Conservation (phyloP, 2,329 filamentous ascomycete species). For the Monosporascus sp. region DNA sequence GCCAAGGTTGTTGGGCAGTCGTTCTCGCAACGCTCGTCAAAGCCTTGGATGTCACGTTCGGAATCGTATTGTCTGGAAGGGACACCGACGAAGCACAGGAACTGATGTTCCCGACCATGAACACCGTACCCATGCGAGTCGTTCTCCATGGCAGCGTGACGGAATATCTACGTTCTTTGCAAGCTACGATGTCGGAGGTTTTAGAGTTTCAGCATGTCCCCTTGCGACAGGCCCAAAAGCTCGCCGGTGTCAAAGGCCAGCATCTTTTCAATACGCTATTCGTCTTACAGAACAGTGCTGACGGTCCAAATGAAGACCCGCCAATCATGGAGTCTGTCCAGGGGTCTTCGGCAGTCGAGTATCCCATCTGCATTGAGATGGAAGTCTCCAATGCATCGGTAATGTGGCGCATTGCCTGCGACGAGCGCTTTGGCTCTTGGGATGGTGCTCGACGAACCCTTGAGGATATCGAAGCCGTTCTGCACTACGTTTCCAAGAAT, state of each 20-base stretch:
- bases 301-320: neutral
- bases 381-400: slow-evolving; percentile 54
- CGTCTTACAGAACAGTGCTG: slow-evolving; percentile 41
- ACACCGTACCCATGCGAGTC: slow-evolving; percentile 71
- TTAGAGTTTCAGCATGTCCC: slow-evolving; percentile 73
- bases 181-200: slow-evolving; percentile 62
- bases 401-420: slow-evolving; percentile 68
- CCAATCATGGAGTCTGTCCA: slow-evolving; percentile 57
- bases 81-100: slow-evolving; percentile 63
- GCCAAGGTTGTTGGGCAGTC: slow-evolving; percentile 71
- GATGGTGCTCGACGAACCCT: slow-evolving; percentile 48
- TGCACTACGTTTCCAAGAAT: slow-evolving; percentile 49
- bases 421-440: slow-evolving; percentile 47
- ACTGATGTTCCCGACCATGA: slow-evolving; percentile 86
- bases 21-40: slow-evolving; percentile 58
- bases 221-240: slow-evolving; percentile 61
- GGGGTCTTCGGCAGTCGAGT: slow-evolving; percentile 67
- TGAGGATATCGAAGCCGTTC: slow-evolving; percentile 50
- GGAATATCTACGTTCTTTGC: slow-evolving; percentile 67
- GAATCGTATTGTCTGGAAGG: slow-evolving; percentile 79
- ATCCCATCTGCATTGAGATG: slow-evolving; percentile 77
- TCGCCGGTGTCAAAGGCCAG: slow-evolving; percentile 31
- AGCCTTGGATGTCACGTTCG: slow-evolving; percentile 73
- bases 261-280: slow-evolving; percentile 52
- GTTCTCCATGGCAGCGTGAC: slow-evolving; percentile 63